Base-by-base conservation (phyloP, 1,139 yeast species). In the Hyphopichia khmerensis region DNA sequence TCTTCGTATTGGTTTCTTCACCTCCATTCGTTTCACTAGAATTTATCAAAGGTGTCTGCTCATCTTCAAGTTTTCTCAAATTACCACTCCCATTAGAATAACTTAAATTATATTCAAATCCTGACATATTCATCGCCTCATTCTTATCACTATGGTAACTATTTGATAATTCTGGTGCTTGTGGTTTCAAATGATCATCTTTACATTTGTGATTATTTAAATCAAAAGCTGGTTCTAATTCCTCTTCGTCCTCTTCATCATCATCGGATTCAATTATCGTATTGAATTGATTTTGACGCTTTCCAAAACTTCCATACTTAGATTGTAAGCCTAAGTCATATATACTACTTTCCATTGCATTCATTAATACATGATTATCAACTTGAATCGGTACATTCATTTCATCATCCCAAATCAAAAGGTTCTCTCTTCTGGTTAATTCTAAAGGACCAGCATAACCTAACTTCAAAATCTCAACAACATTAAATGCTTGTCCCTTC, bases 401-500 rank as follows among this genome's bases (percentile, higher is more conserved):
- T 14, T 69, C 68, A 39, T 83, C 85, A 56, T 84, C 90, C 67
- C 79, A 69, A 0, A 85, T 79, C 46, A 80, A 56, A 35, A 83
- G 67, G 41, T 84, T 67, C 16, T 80, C 77, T 39, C 85, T 61
- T 48, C 87, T 67, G 0, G 83, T 82, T 21, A 85, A 65, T 48
- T 84, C 90, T 44, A 84, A 64, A 0, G 90, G 91, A 0, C 90
- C 89, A 40, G 82, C 84, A 37, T 75, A 73, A 1, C 72, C 69
- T 35, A 70, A 62, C 51, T 80, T 80, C 41, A 85, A 61, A 1
- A 84, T 74, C 50, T 85, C 89, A 4, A 84, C 85, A 7, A 85
- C 84, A 50, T 84, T 84, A 62, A 83, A 84, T 0, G 93, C 89
- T 53, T 86, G 93, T 0, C 95, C 95, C 54, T 85, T 85, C 52